Conservation (phyloP, 1,139 yeast species). For the Sugiyamaella paludigena region DNA sequence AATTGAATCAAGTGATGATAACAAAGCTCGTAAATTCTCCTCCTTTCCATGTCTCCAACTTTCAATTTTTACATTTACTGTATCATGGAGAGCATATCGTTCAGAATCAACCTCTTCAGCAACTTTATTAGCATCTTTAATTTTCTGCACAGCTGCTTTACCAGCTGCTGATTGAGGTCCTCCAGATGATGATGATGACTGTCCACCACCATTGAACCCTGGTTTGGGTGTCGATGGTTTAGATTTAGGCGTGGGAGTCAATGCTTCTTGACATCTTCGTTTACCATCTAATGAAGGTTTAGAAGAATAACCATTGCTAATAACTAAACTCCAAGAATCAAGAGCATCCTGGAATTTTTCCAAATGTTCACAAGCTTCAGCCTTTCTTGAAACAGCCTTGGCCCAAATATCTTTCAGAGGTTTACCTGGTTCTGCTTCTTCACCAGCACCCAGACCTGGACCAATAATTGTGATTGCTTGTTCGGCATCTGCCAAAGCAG, state of each 20-base stretch:
- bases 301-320: conserved; percentile 65
- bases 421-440: conserved; percentile 51
- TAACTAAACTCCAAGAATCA: conserved; percentile 55
- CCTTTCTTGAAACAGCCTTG: conserved; percentile 66
- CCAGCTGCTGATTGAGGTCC: conserved; percentile 36
- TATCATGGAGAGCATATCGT: conserved; percentile 58
- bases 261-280: conserved; percentile 67
- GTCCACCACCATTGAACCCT: neutral
- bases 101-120: conserved; percentile 55
- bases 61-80: conserved; percentile 53
- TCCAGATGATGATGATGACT: conserved; percentile 17
- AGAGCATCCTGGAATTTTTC: conserved; percentile 70
- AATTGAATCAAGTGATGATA: conserved; percentile 62
- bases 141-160: conserved; percentile 46
- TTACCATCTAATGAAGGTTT: conserved; percentile 74
- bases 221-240: conserved; percentile 27
- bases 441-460: conserved; percentile 38
- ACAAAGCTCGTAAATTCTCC: conserved; percentile 69
- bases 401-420: conserved; percentile 67
- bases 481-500: conserved; percentile 54
- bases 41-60: conserved; percentile 75
- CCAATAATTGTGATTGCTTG: conserved; percentile 61
- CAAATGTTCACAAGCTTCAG: conserved; percentile 78
- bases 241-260: conserved; percentile 42
- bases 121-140: conserved; percentile 48